phyloP scores from a whole-genome alignment of 768 basidiomycete species.

The Mycena floridula region DNA sequence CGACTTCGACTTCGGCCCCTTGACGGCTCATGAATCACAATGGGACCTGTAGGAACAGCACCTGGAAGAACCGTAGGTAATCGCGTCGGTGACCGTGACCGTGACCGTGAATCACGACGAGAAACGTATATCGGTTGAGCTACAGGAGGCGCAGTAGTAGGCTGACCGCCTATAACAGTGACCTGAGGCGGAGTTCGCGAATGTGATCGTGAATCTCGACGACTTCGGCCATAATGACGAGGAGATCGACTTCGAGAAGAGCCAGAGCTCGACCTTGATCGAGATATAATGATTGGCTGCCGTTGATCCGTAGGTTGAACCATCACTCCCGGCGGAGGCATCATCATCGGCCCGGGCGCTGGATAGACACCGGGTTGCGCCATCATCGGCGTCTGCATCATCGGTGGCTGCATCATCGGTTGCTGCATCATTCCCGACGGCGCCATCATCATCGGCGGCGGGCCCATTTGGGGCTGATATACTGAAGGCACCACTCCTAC shows the following conservation, averaged over 20 bases:
- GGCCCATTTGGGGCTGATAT: too few species aligned
- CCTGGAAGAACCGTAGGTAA: too few species aligned
- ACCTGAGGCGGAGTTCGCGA: constrained; percentile 1
- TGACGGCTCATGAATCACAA: too few species aligned
- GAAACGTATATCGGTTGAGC: neutral
- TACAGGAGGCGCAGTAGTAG: neutral
- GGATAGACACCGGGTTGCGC: too few species aligned
- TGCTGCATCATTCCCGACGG: too few species aligned
- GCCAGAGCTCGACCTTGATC: constrained; percentile 8
- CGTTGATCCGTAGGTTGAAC: neutral
- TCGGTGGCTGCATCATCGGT: too few species aligned
- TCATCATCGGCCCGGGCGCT: too few species aligned
- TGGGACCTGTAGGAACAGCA: too few species aligned
- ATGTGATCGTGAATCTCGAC: neutral
- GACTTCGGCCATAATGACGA: neutral
- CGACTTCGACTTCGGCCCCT: neutral
- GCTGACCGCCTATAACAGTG: constrained; percentile 3
- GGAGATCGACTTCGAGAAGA: constrained; percentile 1
- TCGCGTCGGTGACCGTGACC: neutral
- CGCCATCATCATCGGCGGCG: neutral
- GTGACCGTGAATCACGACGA: neutral
- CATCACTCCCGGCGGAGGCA: neutral
- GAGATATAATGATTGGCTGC: constrained; percentile 1
- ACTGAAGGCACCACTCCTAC: too few species aligned
- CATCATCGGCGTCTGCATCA: too few species aligned